A percentile compares a stretch with the other conserved stretches of the same genome.
Conservation (phyloP, 2,329 filamentous ascomycete genomes). For the Neonectria neomacrospora region DNA sequence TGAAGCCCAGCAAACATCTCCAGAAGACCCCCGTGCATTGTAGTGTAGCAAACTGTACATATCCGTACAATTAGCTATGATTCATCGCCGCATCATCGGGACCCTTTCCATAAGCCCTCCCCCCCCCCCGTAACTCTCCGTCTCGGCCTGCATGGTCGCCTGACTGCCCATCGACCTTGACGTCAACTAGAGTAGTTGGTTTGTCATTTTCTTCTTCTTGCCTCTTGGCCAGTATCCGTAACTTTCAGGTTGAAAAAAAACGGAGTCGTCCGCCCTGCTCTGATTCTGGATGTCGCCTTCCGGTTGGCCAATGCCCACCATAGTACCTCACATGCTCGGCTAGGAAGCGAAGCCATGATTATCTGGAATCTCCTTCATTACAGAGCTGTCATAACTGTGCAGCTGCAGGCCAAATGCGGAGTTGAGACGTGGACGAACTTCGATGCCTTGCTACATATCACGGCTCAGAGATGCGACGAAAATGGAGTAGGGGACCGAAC, state of each 20-base stretch:
- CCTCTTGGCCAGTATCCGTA: not conserved
- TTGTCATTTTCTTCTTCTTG: not conserved
- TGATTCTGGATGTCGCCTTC: conserved; percentile 1
- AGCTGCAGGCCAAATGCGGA: not conserved
- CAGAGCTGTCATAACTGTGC: not conserved
- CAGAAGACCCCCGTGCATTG: not conserved
- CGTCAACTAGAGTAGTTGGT: not conserved
- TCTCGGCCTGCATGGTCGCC: not conserved
- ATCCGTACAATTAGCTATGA: not conserved
- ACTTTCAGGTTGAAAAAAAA: not conserved
- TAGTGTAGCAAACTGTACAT: not conserved
- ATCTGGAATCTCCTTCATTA: not conserved
- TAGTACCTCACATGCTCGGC: conserved; percentile 1
- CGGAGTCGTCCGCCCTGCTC: not conserved
- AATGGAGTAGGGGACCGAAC: not conserved
- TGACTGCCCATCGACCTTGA: not conserved
- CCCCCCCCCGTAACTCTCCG: not conserved
- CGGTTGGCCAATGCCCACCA: conserved; percentile 28
- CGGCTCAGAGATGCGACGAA: not conserved
- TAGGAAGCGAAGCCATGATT: not conserved
- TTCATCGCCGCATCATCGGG: not conserved
- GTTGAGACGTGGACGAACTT: not conserved
- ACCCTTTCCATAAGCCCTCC: not conserved
- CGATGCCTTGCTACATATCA: not conserved
- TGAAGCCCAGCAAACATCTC: not conserved